Evolutionary conservation across 1,284 basidiomycete species (phyloP).

Genomic region (Ustilago curta): DNA sequence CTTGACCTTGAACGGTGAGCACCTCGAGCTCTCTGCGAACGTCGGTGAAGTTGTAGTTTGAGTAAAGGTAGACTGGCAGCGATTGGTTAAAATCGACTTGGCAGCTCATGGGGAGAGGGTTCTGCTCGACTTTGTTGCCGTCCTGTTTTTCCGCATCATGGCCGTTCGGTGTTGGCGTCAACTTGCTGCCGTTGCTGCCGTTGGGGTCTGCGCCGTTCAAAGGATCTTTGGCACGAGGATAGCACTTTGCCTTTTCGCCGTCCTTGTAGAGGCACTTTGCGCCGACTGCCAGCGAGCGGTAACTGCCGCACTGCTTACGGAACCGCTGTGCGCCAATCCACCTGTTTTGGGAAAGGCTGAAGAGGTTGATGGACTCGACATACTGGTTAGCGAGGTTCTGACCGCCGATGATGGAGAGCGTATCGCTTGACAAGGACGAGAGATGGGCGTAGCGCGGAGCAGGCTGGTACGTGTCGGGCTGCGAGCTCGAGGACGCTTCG

Average conservation of each 20-base stretch:
- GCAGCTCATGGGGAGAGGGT: slow-evolving; percentile 50
- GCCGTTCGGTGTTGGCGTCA: slow-evolving; percentile 3
- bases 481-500: slow-evolving; percentile 17
- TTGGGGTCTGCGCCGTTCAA: slow-evolving; percentile 13
- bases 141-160: background rate
- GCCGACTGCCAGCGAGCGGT: slow-evolving; percentile 57
- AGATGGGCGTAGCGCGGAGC: slow-evolving; percentile 63
- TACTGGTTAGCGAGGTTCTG: slow-evolving; percentile 77
- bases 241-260: slow-evolving; percentile 54
- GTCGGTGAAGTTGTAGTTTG: slow-evolving; percentile 67
- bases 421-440: slow-evolving; percentile 53
- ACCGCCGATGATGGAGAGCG: slow-evolving; percentile 90
- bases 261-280: slow-evolving; percentile 39
- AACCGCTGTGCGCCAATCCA: slow-evolving; percentile 56
- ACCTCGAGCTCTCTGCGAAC: slow-evolving; percentile 64
- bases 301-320: slow-evolving; percentile 61
- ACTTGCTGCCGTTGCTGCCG: background rate
- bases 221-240: slow-evolving; percentile 49
- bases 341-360: slow-evolving; percentile 44
- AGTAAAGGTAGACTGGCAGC: slow-evolving; percentile 60
- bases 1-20: slow-evolving; percentile 27
- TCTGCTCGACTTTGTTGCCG: slow-evolving; percentile 36
- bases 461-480: slow-evolving; percentile 26
- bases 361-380: slow-evolving; percentile 69
- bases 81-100: slow-evolving; percentile 15